A percentile compares a stretch with the other conserved stretches of the same genome.
Evolutionary conservation across 2,329 filamentous ascomycete species (phyloP).

Genomic region (Gaeumannomyces tritici): DNA sequence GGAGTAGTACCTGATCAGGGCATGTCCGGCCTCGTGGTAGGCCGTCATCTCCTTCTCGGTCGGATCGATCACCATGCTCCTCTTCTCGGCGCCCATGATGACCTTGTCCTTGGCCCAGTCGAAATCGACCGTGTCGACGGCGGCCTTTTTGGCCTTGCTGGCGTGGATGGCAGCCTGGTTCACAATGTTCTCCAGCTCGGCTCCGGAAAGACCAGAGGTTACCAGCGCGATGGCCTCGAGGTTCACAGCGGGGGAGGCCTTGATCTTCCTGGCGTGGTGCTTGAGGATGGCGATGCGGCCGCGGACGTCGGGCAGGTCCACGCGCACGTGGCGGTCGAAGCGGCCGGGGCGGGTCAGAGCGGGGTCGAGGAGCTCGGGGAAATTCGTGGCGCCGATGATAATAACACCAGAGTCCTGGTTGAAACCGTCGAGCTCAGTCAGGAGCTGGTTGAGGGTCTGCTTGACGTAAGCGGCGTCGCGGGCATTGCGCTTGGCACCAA

Average conservation of each 20-base stretch:
- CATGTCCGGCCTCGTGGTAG: constrained; percentile 96
- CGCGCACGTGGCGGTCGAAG: constrained; percentile 87
- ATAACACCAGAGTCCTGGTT: constrained; percentile 92
- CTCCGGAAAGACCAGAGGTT: constrained; percentile 86
- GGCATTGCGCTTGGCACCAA: constrained; percentile 88
- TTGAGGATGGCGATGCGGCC: constrained; percentile 88
- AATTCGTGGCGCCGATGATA: constrained; percentile 93
- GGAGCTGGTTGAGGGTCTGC: constrained; percentile 92
- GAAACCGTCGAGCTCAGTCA: constrained; percentile 95
- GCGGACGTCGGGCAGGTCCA: constrained; percentile 84
- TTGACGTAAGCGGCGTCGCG: constrained; percentile 91
- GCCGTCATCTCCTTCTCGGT: constrained; percentile 96
- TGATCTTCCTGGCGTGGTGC: constrained; percentile 89
- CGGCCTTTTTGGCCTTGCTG: constrained; percentile 71
- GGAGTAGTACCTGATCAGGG: constrained; percentile 78
- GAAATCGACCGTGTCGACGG: constrained; percentile 71
- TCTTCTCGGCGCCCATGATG: constrained; percentile 90
- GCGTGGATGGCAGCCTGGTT: constrained; percentile 93
- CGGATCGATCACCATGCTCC: constrained; percentile 79
- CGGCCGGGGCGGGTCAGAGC: constrained; percentile 88
- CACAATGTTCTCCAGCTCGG: constrained; percentile 91
- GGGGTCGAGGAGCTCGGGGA: constrained; percentile 89
- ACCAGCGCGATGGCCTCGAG: constrained; percentile 74
- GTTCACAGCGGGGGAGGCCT: constrained; percentile 71
- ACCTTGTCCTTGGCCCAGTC: constrained; percentile 99